Base-by-base conservation (phyloP, 139 green algal genomes). In the Chlamydomonas sphaeroides region DNA sequence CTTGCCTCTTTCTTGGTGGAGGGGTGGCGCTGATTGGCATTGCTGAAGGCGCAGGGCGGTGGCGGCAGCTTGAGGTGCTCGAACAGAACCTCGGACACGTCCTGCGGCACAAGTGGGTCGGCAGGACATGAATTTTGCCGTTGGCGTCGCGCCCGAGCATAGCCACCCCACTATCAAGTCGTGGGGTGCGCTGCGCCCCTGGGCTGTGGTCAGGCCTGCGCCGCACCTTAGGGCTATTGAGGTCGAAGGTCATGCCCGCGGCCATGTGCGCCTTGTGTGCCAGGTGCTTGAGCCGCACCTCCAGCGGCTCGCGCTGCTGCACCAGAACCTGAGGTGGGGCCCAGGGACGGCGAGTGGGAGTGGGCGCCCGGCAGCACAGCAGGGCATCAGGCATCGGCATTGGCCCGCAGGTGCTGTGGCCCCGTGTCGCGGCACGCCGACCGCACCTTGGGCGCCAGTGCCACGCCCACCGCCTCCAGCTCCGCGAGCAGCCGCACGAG, bases 391-490 rank as follows among this genome's bases (percentile, higher is more conserved):
- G n/a, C n/a, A n/a, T n/a, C n/a, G n/a, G n/a, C 32, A 17, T 20
- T 20, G 53, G 53, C 53, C 20, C 28, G 15, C 15, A 8, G 28
- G 20, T 67, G 59, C 8, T 38, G 59, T 38, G 28, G 59, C 30
- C 59, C 28, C 15, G 28, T n/a, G n/a, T n/a, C n/a, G n/a, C n/a
- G n/a, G n/a, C n/a, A n/a, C 32, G 62, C 62, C 28, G 41, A 26
- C 57, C 74, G 65, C 77, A 76, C 36, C 59, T 28, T 35, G 14
- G 85, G 72, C 51, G 91, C 84, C 14, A 96, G 68, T 1, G 80
- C 86, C 28, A 97, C 88, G 66, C 94, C 92, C 0, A 23, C 26
- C 0, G 48, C 49, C 90, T 97, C 93, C 91, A 97, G 95, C 48
- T 75, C 66, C 11, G 88, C 92, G 53, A 97, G 87, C 65, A 96